Evolutionary conservation across 495 filamentous ascomycete genomes (phyloP).

Genomic region (Penicillium simplicissimum): DNA sequence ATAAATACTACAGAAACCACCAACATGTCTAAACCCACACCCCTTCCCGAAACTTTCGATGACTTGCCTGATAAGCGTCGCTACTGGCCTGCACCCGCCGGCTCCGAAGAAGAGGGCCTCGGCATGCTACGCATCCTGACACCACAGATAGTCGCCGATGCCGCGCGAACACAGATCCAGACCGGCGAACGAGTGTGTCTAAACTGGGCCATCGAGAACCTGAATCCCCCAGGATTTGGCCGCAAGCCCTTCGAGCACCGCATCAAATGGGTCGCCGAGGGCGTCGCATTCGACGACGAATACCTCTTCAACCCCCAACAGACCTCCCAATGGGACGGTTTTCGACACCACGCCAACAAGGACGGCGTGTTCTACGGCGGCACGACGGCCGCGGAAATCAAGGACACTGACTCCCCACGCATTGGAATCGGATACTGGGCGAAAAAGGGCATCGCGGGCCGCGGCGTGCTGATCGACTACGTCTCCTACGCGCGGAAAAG

Average conservation of each 20-base stretch:
- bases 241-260: conserved; percentile 57
- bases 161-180: conserved; percentile 49
- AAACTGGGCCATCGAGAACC: conserved; percentile 53
- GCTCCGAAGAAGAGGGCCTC: conserved; percentile 51
- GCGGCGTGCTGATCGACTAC: conserved; percentile 58
- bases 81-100: conserved; percentile 48
- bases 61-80: conserved; percentile 52
- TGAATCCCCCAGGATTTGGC: conserved; percentile 53
- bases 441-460: conserved; percentile 54
- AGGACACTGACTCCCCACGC: conserved; percentile 49
- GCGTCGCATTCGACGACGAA: conserved; percentile 64
- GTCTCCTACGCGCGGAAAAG: conserved; percentile 48
- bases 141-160: conserved; percentile 47
- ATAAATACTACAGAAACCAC: not conserved
- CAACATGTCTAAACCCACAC: conserved; percentile 27
- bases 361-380: conserved; percentile 54
- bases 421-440: conserved; percentile 54
- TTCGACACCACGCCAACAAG: conserved; percentile 57
- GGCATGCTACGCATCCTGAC: conserved; percentile 55
- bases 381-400: conserved; percentile 53
- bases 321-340: conserved; percentile 76
- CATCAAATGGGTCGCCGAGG: conserved; percentile 53
- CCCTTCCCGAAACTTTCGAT: conserved; percentile 44
- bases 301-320: conserved; percentile 76
- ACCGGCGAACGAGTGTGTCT: conserved; percentile 51